phyloP scores from a whole-genome alignment of 805 yeast species.

The Metschnikowia continentalis region DNA sequence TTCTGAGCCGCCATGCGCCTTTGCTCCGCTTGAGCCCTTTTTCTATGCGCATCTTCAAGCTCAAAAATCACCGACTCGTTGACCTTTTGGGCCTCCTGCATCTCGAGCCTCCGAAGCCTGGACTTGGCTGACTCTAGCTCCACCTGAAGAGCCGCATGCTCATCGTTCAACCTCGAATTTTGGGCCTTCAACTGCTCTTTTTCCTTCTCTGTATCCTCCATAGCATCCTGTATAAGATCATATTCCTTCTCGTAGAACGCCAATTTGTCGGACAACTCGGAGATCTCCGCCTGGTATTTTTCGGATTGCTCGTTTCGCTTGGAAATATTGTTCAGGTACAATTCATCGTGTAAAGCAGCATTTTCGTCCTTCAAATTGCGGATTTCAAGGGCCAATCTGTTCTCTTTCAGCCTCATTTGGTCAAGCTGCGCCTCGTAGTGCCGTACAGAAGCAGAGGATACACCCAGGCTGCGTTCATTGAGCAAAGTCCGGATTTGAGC shows the following conservation, averaged over 20 bases:
- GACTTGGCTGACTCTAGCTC: constrained; percentile 26
- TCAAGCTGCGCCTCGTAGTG: constrained; percentile 25
- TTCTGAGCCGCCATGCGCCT: constrained; percentile 24
- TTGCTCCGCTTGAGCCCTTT: constrained; percentile 24
- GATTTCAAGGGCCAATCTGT: constrained; percentile 16
- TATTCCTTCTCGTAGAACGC: constrained; percentile 28
- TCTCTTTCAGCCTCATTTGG: constrained; percentile 19
- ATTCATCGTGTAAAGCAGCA: constrained; percentile 24
- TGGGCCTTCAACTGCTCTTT: constrained; percentile 19
- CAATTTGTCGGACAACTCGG: constrained; percentile 24
- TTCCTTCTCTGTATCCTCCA: constrained; percentile 23
- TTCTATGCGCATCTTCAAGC: constrained; percentile 20
- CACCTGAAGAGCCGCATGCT: constrained; percentile 20
- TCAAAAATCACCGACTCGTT: constrained; percentile 20
- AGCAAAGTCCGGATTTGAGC: constrained; percentile 22
- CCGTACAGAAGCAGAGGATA: constrained; percentile 13
- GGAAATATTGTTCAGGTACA: constrained; percentile 17
- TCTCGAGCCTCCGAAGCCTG: constrained; percentile 13
- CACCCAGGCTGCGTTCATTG: constrained; percentile 15
- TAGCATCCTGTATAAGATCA: constrained; percentile 21
- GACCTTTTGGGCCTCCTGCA: constrained; percentile 15
- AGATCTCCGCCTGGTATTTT: constrained; percentile 7
- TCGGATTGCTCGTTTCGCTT: constrained; percentile 8
- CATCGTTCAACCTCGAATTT: constrained; percentile 14
- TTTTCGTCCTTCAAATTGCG: constrained; percentile 24